phyloP scores from a whole-genome alignment of 148 eudicot species.

The Gaultheria prostrata region DNA sequence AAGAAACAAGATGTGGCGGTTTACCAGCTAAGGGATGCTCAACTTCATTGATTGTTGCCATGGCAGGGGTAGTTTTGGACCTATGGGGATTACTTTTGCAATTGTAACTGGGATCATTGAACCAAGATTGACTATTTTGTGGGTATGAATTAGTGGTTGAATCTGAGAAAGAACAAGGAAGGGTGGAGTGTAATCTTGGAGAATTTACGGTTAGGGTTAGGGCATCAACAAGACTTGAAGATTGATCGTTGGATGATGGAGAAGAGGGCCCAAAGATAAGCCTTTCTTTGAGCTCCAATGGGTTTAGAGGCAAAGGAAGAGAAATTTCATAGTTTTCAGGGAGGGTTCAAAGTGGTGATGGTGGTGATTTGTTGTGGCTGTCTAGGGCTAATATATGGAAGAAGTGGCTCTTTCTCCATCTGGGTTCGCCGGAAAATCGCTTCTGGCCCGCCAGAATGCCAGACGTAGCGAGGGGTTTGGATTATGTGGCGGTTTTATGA shows the following conservation, averaged over 20 bases:
- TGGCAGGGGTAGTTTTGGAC: slow-evolving; percentile 91
- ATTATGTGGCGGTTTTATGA: slow-evolving; percentile 7
- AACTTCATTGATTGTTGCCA: slow-evolving; percentile 70
- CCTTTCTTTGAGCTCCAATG: slow-evolving; percentile 67
- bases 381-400: slow-evolving; percentile 42
- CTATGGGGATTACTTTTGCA: slow-evolving; percentile 55
- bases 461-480: neutral
- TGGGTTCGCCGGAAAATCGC: slow-evolving; percentile 25
- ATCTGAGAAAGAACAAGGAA: slow-evolving; percentile 21
- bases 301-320: slow-evolving; percentile 41
- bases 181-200: slow-evolving; percentile 4
- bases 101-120: slow-evolving; percentile 45
- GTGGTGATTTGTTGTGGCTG: no score
- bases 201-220: slow-evolving; percentile 21
- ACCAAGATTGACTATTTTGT: slow-evolving; percentile 45
- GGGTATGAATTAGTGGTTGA: slow-evolving; percentile 14
- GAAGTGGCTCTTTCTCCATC: slow-evolving; percentile 74
- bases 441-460: slow-evolving; percentile 10
- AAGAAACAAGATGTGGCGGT: slow-evolving; percentile 40
- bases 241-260: slow-evolving; percentile 19
- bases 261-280: slow-evolving; percentile 68
- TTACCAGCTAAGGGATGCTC: slow-evolving; percentile 17
- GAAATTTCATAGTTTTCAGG: slow-evolving; percentile 68
- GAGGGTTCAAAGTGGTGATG: slow-evolving; percentile 35
- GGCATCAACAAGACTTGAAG: slow-evolving; percentile 43